A percentile compares a stretch with the other conserved stretches of the same genome.
These are phyloP conservation scores for Ogataea methylovora DNA, from an alignment of 805 yeast species.

Conservation along the genomic window DNA sequence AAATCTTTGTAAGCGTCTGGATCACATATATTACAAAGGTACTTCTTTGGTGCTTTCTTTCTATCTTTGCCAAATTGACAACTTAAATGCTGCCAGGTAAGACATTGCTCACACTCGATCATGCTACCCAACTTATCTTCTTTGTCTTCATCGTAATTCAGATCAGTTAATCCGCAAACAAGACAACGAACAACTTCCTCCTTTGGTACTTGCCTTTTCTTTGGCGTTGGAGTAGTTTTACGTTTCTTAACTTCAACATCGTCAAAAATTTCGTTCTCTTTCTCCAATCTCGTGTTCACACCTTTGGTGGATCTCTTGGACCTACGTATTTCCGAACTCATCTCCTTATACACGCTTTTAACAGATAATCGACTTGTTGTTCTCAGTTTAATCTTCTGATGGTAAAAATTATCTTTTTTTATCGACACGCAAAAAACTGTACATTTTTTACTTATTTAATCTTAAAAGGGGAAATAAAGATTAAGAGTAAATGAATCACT, in stretches of 20 bases:
- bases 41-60: conserved; percentile 35
- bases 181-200: conserved; percentile 50
- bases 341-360: no score
- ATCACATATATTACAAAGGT: conserved; percentile 50
- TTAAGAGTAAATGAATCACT: no score
- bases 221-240: conserved; percentile 17
- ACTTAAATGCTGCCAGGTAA: conserved; percentile 64
- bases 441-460: no score
- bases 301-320: conserved; percentile 5
- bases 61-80: conserved; percentile 48
- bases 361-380: no score
- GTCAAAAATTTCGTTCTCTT: conserved; percentile 15
- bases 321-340: neutral
- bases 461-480: no score
- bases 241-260: conserved; percentile 6
- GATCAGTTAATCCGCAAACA: conserved; percentile 54
- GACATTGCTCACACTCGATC: conserved; percentile 61
- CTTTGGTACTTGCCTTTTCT: conserved; percentile 12
- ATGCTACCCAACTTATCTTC: conserved; percentile 46
- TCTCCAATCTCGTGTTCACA: conserved; percentile 4
- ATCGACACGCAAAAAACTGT: no score
- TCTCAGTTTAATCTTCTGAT: no score
- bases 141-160: conserved; percentile 50
- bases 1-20: conserved; percentile 30
- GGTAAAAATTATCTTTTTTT: no score